A percentile compares a stretch with the other conserved stretches of the same genome.
These are phyloP conservation scores for Colletotrichum sp. DNA, from an alignment of 2,329 filamentous ascomycete genomes.

Conservation along the genomic window DNA sequence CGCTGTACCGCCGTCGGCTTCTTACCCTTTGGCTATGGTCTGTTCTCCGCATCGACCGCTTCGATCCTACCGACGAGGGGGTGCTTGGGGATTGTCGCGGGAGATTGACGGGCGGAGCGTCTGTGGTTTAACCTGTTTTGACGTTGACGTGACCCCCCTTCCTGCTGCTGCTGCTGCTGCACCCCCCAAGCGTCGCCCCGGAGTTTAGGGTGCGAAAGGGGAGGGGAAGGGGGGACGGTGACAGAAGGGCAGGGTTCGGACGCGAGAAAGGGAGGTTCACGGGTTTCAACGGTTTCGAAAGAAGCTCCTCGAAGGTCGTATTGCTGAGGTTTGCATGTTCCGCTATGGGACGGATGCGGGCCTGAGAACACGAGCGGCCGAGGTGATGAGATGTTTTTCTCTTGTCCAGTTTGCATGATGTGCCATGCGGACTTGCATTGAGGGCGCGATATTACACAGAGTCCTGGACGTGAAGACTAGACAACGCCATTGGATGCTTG, in stretches of 20 bases:
- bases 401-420: background rate
- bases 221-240: background rate
- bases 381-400: background rate
- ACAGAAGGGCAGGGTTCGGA: background rate
- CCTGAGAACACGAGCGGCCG: background rate
- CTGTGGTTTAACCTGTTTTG: background rate
- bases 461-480: background rate
- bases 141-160: background rate
- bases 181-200: background rate
- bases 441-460: background rate
- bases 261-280: background rate
- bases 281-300: constrained; percentile 19
- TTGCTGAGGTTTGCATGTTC: background rate
- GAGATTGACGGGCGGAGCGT: constrained; percentile 11
- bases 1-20: background rate
- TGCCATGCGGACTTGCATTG: background rate
- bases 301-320: constrained; percentile 7
- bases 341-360: background rate
- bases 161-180: background rate
- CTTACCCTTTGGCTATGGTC: background rate
- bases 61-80: background rate
- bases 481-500: background rate
- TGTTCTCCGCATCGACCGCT: background rate
- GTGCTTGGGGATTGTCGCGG: background rate
- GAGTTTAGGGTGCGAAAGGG: background rate